phyloP scores from a whole-genome alignment of 495 filamentous ascomycete genomes.

The Penicillium mononematosum region DNA sequence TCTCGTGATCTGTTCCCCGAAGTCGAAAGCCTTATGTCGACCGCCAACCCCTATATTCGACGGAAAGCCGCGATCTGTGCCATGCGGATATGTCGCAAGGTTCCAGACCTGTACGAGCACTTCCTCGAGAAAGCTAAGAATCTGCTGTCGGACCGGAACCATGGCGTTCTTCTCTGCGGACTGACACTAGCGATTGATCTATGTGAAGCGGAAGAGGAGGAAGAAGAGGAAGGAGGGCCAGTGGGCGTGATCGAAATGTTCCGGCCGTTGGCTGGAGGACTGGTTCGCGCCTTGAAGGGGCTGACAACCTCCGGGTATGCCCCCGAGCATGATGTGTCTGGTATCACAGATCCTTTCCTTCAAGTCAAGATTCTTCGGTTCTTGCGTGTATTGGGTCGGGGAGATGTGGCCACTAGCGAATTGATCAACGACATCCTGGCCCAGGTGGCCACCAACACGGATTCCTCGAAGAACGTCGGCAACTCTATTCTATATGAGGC shows the following conservation, averaged over 20 bases:
- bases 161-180: constrained; percentile 90
- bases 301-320: constrained; percentile 94
- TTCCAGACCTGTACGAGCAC: constrained; percentile 94
- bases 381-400: constrained; percentile 79
- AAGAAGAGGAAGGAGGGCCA: constrained; percentile 82
- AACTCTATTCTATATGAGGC: constrained; percentile 98
- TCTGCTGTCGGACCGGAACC: constrained; percentile 87
- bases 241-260: constrained; percentile 86
- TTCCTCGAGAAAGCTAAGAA: constrained; percentile 91
- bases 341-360: constrained; percentile 97
- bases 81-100: constrained; percentile 98
- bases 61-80: constrained; percentile 98
- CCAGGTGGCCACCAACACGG: constrained; percentile 97
- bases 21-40: constrained; percentile 85
- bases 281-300: constrained; percentile 89
- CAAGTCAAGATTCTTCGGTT: constrained; percentile 93
- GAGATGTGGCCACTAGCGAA: constrained; percentile 86
- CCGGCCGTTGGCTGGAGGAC: constrained; percentile 68
- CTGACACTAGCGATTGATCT: constrained; percentile 88
- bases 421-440: constrained; percentile 98
- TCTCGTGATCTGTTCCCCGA: constrained; percentile 96
- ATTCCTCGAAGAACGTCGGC: constrained; percentile 96
- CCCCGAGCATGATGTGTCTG: constrained; percentile 95
- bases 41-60: constrained; percentile 93
- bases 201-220: constrained; percentile 89